Base-by-base conservation (phyloP, 2,329 filamentous ascomycete species). In the Phoma sp. region DNA sequence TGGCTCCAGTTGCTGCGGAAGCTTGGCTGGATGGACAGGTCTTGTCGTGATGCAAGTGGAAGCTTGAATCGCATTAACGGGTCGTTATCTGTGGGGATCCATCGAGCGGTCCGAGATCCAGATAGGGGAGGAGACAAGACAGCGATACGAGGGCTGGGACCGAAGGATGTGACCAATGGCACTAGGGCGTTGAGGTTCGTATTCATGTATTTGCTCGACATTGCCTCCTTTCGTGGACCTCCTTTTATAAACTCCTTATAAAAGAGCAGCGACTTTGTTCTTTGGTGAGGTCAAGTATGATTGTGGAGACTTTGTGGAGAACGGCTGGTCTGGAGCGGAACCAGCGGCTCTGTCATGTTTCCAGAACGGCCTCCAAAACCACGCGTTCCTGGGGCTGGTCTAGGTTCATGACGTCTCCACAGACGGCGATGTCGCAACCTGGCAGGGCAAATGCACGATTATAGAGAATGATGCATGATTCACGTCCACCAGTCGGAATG, bases 71-170 rank as follows among this genome's bases (percentile, higher is more conserved):
- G 46, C 41, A 43, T 32, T 41, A 45, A 46, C 32, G 19, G 10
- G 22, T 40, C 40, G 29, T 45, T 41, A 40, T 41, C 36, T 17
- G 46, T 38, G 52, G 46, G 41, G 52, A 49, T 41, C 13, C 52
- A 46, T 29, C 3, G 5, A 9, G 22, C 46, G 46, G 52, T 43
- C 41, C 36, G n/a, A 37, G n/a, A 17, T 36, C 43, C 41, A 41
- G 37, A 45, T 47, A 38, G 31, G 52, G 52, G 47, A 55, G 52
- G 52, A 46, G 37, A 43, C 52, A 55, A 55, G 52, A 4, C n/a
- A 8, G 7, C 3, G 39, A 36, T 53, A 53, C 50, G 50, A 53
- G 43, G 15, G 29, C 12, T 25, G 10, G 38, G n/a, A 19, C 22
- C 8, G n/a, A 24, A 19, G 32, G 38, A 37, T 37, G 29, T 13